Percentiles rank a stretch among this genome's conserved stretches.
Conservation (phyloP, 176 grass and related monocot genomes). For the Miscanthus lutarioriparius region DNA sequence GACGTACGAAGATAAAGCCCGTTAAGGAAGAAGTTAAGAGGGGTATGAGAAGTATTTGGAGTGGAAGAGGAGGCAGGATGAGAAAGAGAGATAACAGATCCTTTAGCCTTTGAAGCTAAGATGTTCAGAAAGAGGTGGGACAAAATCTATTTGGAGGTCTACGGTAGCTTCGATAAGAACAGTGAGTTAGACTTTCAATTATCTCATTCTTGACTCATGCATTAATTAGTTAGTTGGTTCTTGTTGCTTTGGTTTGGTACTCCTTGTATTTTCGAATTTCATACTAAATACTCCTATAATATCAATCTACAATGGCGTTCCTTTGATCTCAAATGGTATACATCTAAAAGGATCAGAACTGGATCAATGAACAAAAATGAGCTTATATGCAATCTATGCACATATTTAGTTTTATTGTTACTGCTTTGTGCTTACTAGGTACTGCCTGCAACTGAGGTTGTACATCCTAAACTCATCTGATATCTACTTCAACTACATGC, state of each 20-base stretch:
- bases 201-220: background rate
- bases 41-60: background rate
- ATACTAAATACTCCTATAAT: background rate
- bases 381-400: background rate
- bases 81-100: background rate
- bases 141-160: background rate
- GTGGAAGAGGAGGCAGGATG: background rate
- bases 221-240: background rate
- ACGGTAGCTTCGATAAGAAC: background rate
- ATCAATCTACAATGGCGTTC: background rate
- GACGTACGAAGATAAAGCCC: too few relatives aligned
- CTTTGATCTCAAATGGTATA: background rate
- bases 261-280: background rate
- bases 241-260: background rate
- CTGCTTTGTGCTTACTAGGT: background rate
- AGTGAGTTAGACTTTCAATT: background rate
- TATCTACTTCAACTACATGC: background rate
- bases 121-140: background rate
- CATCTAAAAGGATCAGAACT: background rate
- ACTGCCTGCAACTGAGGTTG: background rate
- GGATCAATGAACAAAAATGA: background rate
- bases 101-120: background rate
- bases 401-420: background rate
- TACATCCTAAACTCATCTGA: background rate
- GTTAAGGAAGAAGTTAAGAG: background rate